phyloP scores from a whole-genome alignment of 345 rosid species.

The Boechera divaricarpa region DNA sequence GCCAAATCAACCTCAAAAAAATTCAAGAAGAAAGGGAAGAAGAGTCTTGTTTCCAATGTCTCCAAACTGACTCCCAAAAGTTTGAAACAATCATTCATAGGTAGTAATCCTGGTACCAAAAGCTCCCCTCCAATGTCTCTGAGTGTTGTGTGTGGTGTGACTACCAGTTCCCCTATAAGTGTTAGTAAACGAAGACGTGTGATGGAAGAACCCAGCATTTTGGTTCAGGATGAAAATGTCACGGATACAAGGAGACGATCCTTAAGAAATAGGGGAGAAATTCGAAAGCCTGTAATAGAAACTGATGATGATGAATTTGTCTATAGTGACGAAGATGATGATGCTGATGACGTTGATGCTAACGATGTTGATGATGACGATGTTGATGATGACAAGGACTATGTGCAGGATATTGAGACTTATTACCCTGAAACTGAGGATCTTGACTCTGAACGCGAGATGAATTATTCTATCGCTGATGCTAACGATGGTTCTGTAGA shows the following conservation, averaged over 20 bases:
- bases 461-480: constrained; percentile 37
- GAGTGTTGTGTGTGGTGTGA: constrained; percentile 49
- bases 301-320: constrained; percentile 45
- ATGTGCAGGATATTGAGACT: constrained; percentile 31
- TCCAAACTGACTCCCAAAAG: constrained; percentile 40
- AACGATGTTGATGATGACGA: constrained; percentile 19
- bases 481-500: constrained; percentile 48
- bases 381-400: constrained; percentile 34
- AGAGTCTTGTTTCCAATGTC: constrained; percentile 33
- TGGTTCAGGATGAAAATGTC: constrained; percentile 42
- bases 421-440: constrained; percentile 40
- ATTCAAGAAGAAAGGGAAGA: constrained; percentile 40
- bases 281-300: constrained; percentile 42
- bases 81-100: constrained; percentile 16
- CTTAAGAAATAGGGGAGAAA: constrained; percentile 42
- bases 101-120: constrained; percentile 19
- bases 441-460: constrained; percentile 22
- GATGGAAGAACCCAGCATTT: constrained; percentile 53
- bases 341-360: constrained; percentile 23
- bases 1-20: constrained; percentile 39
- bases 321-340: constrained; percentile 38
- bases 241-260: constrained; percentile 51
- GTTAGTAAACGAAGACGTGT: constrained; percentile 83
- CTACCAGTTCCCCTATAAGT: constrained; percentile 69
- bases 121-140: constrained; percentile 23